Evolutionary conservation across 208 protist genomes (phyloP), one percentile per base, ranked within the genome.

Genomic region (Spironucleus salmonicida): DNA sequence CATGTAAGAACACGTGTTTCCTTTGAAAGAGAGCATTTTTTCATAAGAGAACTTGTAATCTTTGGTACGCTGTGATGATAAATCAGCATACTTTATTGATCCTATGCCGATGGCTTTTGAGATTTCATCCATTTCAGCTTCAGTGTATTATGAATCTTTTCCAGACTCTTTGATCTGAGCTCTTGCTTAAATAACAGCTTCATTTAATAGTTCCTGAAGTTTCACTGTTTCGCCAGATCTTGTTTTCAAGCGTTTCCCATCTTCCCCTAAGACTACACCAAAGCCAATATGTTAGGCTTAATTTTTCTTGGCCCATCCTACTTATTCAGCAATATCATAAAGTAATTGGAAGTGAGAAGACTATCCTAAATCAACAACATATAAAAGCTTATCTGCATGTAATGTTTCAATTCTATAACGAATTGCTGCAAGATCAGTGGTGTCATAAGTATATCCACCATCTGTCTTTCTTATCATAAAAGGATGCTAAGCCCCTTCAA

Each of bases 21-120:
- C 93, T 39, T 88, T 87, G 79, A 93, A 81, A 61, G 90, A 86
- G 39, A 94, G 88, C 92, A 96, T 96, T 76, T 90, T 90, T 53
- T 96, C 90, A 80, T 89, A 94, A 79, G 83, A 89, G 82, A 96
- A 97, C 49, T 84, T 80, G 86, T 96, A 96, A 85, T 96, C 90
- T 62, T 82, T 88, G 13, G 85, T 86, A 74, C 93, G 88, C 68
- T 86, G 92, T 90, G 74, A 77, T 34, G 58, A 69, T 32, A 97
- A 86, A 82, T 97, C 93, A 77, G 89, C 93, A 86, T 97, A 97
- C 84, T 95, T 96, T 78, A 97, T 83, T 38, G 92, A 90, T 62
- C 89, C 90, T 74, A 94, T 84, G 26, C 93, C 93, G 53, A 97
- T 88, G 40, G 88, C 86, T 49, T 91, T 85, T 42, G 90, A 82